phyloP scores from a whole-genome alignment of 1,284 basidiomycete genomes.

The Phaffia rhodozyma region DNA sequence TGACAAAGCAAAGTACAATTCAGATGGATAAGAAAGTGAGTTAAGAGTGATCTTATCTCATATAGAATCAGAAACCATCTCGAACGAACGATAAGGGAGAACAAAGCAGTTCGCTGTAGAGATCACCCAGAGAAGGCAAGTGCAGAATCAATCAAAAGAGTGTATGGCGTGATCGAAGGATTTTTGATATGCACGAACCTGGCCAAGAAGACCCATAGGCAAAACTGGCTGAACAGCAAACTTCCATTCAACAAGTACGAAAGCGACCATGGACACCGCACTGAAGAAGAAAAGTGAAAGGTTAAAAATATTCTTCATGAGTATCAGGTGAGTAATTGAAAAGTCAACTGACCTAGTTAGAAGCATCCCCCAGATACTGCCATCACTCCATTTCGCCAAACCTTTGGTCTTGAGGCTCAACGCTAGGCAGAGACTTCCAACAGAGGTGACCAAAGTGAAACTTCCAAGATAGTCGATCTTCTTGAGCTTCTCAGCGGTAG shows the following conservation, averaged over 20 bases:
- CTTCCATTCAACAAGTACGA: slow-evolving; percentile 60
- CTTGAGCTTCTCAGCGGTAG: slow-evolving; percentile 49
- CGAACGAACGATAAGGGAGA: slow-evolving; percentile 47
- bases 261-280: slow-evolving; percentile 44
- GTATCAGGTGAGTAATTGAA: too few species aligned
- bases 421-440: slow-evolving; percentile 52
- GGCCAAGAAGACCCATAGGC: slow-evolving; percentile 59
- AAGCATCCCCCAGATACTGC: slow-evolving; percentile 55
- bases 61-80: background rate
- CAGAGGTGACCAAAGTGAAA: slow-evolving; percentile 57
- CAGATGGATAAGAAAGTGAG: slow-evolving; percentile 5
- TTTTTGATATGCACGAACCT: slow-evolving; percentile 14
- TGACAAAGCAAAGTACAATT: too few species aligned
- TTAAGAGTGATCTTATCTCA: slow-evolving; percentile 1
- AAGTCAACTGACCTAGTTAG: slow-evolving; percentile 23
- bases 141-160: background rate
- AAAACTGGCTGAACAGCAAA: slow-evolving; percentile 70
- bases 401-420: slow-evolving; percentile 68
- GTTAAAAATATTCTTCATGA: too few species aligned
- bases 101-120: slow-evolving; percentile 57
- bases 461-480: slow-evolving; percentile 76
- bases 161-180: background rate
- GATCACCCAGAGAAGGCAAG: background rate
- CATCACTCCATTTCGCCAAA: slow-evolving; percentile 59
- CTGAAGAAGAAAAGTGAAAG: slow-evolving; percentile 30